These are phyloP conservation scores for Baorangia bicolor DNA, from an alignment of 768 basidiomycete species.

Conservation along the genomic window DNA sequence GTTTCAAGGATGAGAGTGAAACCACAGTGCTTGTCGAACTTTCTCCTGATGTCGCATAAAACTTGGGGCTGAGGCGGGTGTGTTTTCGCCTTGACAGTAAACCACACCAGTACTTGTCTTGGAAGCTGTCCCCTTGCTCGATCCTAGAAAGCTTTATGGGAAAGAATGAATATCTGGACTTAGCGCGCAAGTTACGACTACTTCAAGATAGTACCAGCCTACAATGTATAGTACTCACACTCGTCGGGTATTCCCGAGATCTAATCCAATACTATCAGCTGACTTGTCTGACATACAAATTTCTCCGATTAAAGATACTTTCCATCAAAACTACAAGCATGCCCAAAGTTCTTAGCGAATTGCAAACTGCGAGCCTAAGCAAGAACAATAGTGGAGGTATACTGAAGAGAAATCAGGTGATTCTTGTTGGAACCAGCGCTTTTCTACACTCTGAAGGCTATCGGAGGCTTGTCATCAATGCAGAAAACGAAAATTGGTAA, in stretches of 20 bases:
- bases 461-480: slow-evolving; percentile 53
- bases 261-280: background rate
- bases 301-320: no score
- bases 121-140: background rate
- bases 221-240: no score
- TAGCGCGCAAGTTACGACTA: no score
- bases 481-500: slow-evolving; percentile 69
- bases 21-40: background rate
- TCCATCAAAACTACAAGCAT: slow-evolving; percentile 23
- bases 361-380: background rate
- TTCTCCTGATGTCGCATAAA: background rate
- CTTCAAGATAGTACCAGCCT: no score
- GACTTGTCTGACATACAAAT: background rate
- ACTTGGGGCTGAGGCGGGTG: background rate
- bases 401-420: slow-evolving; percentile 29
- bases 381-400: slow-evolving; percentile 1
- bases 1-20: background rate
- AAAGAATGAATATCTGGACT: background rate
- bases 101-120: no score
- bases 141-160: background rate
- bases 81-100: background rate
- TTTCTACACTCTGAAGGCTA: background rate
- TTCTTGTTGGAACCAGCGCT: background rate
- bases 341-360: slow-evolving; percentile 36
- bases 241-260: background rate